Percentiles rank a stretch among this genome's conserved stretches.
Conservation (phyloP, 306 rosid species). For the Lagenaria siceraria region DNA sequence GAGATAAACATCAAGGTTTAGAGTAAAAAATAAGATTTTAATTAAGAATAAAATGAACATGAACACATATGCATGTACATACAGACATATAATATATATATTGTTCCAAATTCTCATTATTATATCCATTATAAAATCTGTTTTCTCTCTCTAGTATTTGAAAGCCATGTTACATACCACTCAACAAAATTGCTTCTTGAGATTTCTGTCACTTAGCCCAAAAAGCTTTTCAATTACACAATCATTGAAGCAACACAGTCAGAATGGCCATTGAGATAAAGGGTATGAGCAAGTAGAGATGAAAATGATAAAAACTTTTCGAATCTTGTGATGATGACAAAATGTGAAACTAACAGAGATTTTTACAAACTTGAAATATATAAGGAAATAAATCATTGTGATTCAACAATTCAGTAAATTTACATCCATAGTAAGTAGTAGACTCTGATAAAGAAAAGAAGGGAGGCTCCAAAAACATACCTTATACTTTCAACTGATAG, state of each 20-base stretch:
- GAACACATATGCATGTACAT: too few relatives aligned
- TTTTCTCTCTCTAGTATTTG: background rate
- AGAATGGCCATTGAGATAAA: background rate
- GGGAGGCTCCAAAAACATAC: slow-evolving; percentile 3
- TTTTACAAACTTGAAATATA: background rate
- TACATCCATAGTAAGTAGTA: background rate
- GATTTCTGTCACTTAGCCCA: background rate
- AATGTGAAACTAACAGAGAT: background rate
- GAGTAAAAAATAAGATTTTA: too few relatives aligned
- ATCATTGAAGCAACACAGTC: slow-evolving; percentile 5
- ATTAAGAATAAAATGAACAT: too few relatives aligned
- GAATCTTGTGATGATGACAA: background rate
- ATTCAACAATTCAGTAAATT: background rate
- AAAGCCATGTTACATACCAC: background rate
- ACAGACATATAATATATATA: too few relatives aligned
- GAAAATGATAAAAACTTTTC: background rate
- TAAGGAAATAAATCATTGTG: background rate
- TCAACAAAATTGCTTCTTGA: background rate
- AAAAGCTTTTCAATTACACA: background rate
- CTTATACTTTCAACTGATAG: slow-evolving; percentile 1
- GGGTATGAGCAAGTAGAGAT: background rate
- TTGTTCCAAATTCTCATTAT: background rate
- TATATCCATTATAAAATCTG: background rate
- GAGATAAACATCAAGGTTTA: background rate
- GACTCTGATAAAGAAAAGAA: background rate